phyloP scores from a whole-genome alignment of 2,329 filamentous ascomycete genomes.

The Diplocarpon rosae region DNA sequence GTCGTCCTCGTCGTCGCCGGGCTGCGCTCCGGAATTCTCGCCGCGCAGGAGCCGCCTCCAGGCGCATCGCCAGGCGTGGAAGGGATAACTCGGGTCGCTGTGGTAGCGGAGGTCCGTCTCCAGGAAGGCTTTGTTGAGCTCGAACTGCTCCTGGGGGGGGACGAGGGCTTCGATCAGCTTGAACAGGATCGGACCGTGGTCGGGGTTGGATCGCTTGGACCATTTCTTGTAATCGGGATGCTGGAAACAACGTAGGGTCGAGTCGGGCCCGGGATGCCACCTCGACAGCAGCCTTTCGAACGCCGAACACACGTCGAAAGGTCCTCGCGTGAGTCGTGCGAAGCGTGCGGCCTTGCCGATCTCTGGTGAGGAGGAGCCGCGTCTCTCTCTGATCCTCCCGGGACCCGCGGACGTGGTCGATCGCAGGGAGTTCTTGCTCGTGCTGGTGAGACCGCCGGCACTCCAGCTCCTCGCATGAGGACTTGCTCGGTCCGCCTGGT shows the following conservation, averaged over 20 bases:
- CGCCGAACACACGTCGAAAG: slow-evolving; percentile 2
- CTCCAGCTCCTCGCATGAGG: background rate
- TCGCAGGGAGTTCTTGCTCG: background rate
- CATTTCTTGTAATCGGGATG: slow-evolving; percentile 8
- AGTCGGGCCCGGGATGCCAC: slow-evolving; percentile 14
- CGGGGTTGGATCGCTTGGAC: slow-evolving; percentile 3
- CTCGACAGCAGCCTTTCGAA: slow-evolving; percentile 12
- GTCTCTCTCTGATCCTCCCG: background rate
- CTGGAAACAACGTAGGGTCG: slow-evolving; percentile 9
- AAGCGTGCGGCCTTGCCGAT: background rate
- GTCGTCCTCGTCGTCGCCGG: background rate
- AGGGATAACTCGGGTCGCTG: background rate
- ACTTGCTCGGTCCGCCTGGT: slow-evolving; percentile 4
- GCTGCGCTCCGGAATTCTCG: background rate
- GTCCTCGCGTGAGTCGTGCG: background rate
- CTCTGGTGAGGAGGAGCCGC: background rate
- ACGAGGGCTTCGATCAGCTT: slow-evolving; percentile 15
- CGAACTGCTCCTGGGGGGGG: slow-evolving; percentile 11
- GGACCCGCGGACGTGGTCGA: background rate
- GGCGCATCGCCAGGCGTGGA: slow-evolving; percentile 7
- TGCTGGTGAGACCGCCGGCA: too few relatives aligned
- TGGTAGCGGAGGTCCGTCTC: slow-evolving; percentile 6
- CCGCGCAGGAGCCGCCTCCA: slow-evolving; percentile 6
- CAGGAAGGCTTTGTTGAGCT: slow-evolving; percentile 14
- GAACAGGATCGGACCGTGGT: slow-evolving; percentile 12